Base-by-base conservation (phyloP, 768 basidiomycete genomes). In the Leucogyrophana mollusca region DNA sequence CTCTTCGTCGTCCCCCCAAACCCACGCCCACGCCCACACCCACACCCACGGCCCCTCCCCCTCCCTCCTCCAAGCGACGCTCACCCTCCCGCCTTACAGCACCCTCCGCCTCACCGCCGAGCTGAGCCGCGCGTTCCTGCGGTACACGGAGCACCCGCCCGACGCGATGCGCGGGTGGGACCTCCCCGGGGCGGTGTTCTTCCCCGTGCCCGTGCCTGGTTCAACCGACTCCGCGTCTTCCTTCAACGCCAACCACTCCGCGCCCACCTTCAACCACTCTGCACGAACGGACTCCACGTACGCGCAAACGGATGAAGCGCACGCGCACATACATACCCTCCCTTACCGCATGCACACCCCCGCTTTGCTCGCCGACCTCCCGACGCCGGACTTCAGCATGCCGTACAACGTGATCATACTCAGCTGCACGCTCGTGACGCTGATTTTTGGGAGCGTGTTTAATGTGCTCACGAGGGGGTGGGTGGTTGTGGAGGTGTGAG, bases 371-470 rank as follows among this genome's bases (percentile, higher is more conserved):
- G 81, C 94, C 36, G 92, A 94, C 64, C 78, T 96, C n/a, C 87
- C 95, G n/a, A 93, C 92, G 27, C 96, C 95, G 0, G 96, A 98
- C 65, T 98, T 98, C 64, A 94, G 90, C 65, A 98, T 98, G 96
- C 96, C 96, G 1, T 98, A 98, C 72, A 99, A 98, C 69, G 95
- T 98, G 38, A 97, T 98, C 67, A 97, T 97, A 58, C 87, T 98
- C 73, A 93, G 81, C 48, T 91, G 87, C 60, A 93, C 92, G 9
- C 71, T 97, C 34, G 78, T 96, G 43, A 93, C 94, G 37, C 81
- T 96, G 53, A 83, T 94, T 45, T 98, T 99, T 66, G 96, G 95
- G 47, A 90, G 83, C 57, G 68, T 95, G 37, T 93, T 97, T 69
- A 97, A 97, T 58, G 62, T 84, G 40, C 68, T 97, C 65, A 90